phyloP scores from a whole-genome alignment of 345 rosid species.

The Acer yangbiense region DNA sequence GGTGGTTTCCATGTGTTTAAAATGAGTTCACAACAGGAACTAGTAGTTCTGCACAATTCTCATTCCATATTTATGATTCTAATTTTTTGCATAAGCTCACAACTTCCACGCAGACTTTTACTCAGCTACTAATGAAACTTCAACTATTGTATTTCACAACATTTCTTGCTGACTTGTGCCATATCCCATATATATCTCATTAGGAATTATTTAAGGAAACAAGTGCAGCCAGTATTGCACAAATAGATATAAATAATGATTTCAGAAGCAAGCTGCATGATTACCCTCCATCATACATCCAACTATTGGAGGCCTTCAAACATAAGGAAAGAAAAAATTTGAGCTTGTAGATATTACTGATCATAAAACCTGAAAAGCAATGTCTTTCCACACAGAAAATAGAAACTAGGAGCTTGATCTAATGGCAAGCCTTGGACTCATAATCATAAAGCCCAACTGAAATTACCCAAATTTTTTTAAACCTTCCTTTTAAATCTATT shows the following conservation, averaged over 20 bases:
- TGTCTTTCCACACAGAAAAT: neutral
- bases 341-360: neutral
- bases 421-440: neutral
- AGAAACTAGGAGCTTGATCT: neutral
- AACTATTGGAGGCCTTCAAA: neutral
- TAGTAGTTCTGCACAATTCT: neutral
- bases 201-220: neutral
- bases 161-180: too few species aligned
- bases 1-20: neutral
- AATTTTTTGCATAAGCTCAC: neutral
- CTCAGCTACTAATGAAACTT: neutral
- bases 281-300: neutral
- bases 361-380: neutral
- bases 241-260: neutral
- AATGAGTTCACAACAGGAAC: neutral
- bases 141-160: neutral
- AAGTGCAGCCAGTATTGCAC: neutral
- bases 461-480: neutral
- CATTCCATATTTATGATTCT: neutral
- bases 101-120: neutral
- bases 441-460: neutral
- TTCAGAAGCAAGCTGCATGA: neutral
- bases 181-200: neutral
- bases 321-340: neutral
- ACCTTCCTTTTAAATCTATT: neutral